phyloP scores from a whole-genome alignment of 306 rosid species.

The Biancaea sappan region DNA sequence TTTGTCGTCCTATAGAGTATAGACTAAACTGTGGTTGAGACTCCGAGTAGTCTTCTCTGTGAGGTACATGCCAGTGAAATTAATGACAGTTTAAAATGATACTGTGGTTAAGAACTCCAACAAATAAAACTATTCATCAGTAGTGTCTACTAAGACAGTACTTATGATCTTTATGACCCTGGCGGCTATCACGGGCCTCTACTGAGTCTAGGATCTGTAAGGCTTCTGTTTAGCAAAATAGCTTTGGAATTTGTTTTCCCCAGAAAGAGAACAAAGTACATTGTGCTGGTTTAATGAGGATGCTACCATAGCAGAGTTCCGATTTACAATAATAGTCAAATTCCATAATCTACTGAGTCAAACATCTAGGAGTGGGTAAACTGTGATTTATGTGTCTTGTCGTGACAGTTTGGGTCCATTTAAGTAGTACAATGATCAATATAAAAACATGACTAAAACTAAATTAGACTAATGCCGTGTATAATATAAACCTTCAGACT shows the following conservation, averaged over 20 bases:
- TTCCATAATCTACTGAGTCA: background rate
- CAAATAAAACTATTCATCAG: slow-evolving; percentile 36
- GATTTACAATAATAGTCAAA: background rate
- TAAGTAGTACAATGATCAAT: background rate
- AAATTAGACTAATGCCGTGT: background rate
- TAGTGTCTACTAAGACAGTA: slow-evolving; percentile 24
- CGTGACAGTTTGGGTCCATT: background rate
- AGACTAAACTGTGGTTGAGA: slow-evolving; percentile 25
- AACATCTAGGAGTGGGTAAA: background rate
- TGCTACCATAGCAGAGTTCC: background rate
- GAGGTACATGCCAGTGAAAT: slow-evolving; percentile 24
- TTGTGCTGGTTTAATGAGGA: background rate
- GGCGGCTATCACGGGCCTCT: background rate
- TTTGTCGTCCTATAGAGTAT: background rate
- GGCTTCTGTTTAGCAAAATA: background rate
- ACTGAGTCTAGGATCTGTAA: background rate
- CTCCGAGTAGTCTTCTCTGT: slow-evolving; percentile 26
- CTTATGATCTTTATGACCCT: background rate
- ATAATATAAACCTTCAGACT: background rate
- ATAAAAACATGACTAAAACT: background rate
- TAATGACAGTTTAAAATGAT: slow-evolving; percentile 25
- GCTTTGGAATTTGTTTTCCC: background rate
- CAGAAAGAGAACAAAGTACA: background rate
- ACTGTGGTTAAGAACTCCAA: background rate
- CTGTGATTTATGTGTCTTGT: background rate